Base-by-base conservation (phyloP, 129 eudicot species). In the Ambrosia trifida region DNA sequence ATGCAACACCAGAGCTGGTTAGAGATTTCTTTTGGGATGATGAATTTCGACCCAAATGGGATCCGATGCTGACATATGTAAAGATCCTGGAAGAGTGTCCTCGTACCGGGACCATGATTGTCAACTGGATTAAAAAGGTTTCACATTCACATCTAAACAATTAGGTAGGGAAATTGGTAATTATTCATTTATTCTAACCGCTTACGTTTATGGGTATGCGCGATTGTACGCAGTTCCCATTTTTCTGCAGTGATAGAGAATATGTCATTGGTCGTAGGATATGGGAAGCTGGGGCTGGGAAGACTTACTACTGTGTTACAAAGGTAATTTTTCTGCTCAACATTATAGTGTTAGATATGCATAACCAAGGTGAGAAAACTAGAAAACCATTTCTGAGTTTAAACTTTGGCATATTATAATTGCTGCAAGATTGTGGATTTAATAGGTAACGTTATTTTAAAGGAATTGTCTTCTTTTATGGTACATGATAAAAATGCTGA, bases 21-120 rank as follows among this genome's bases (percentile, higher is more conserved):
- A 87, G 97, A 82, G 98, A 94, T 82, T 94, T 94, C 74, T 94
- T 94, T 69, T 94, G 98, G 98, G 98, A 94, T 80, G 98, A 94
- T 50, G 97, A 89, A 60, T 87, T 85, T 78, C 87, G 98, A 13
- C 87, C 96, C 19, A 94, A 94, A 54, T 94, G 98, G 98, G 98
- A 94, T 78, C 96, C 95, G n/a, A 94, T 94, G 98, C 86, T 94
- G 57, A 84, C 72, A n/a, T 82, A 89, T 57, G 81, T 94, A 60
- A 89, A 90, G 58, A 94, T 94, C 80, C 72, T 94, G 56, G 89
- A 89, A 69, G 98, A 94, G 77, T 82, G 89, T 60, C 88, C 87
- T 64, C 82, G 74, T 33, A 89, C 96, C 4, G 98, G 97, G 72
- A 75, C 80, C 32, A 85, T 86, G 90, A 82, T 89, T 58, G 81